Base-by-base conservation (phyloP, 139 green algal species). In the Tetradesmus obliquus region DNA sequence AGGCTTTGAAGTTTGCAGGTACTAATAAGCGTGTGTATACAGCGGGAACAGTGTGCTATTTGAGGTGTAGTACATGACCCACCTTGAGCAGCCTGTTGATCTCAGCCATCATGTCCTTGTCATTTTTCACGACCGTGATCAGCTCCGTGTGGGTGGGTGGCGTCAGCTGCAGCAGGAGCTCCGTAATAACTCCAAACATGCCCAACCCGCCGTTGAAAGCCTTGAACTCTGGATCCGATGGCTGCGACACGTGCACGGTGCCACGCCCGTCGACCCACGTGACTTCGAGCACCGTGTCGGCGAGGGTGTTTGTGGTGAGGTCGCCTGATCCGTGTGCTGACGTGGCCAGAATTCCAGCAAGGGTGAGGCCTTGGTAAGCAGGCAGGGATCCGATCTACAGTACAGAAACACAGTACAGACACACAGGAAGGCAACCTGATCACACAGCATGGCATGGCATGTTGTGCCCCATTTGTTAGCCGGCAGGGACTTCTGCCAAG, bases 11-110 rank as follows among this genome's bases (percentile, higher is more conserved):
- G 32, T 45, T 45, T 45, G 32, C 32, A 45, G 32, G 32, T 45
- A 45, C 32, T 45, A 45, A 45, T 45, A 45, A 45, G 32, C 32
- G 32, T 45, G 32, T 45, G 32, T 45, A 45, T 45, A 45, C 32
- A 45, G 32, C 32, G 32, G 32, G 32, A 45, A 45, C 32, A 45
- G 32, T 45, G 32, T 45, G 32, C 32, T 45, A 0, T 45, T 45
- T 45, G 32, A 45, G 32, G 32, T 45, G 32, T 45, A 45, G 32
- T 45, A 45, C 32, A 45, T 45, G 32, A 45, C 66, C n/a, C 66
- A 90, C 53, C 71, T 53, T 90, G 86, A 90, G 86, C 71, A 90
- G 86, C 71, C 51, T 20, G 20, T 84, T 55, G 51, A 90, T 72
- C 66, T 71, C 53, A 20, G 19, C 51, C n/a, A 83, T 69, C 69